Percentiles rank a stretch among this genome's conserved stretches.
Evolutionary conservation across 2,329 filamentous ascomycete species (phyloP).

Genomic region (Pseudogymnoascus sp.): DNA sequence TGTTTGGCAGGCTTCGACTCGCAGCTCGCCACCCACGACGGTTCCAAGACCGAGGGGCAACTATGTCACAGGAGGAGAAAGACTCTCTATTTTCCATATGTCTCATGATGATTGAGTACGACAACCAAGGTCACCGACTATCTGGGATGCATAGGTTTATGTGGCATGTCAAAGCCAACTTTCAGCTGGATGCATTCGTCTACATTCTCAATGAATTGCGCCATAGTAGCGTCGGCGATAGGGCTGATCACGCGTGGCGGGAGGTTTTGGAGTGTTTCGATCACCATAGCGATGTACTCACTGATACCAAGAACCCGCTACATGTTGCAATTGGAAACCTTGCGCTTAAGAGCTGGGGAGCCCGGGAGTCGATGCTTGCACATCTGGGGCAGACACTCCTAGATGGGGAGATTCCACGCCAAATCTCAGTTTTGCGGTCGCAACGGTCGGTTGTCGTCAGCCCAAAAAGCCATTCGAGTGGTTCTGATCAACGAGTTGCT

Average conservation of each 20-base stretch:
- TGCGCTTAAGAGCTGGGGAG: slow-evolving; percentile 25
- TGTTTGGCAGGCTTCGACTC: slow-evolving; percentile 27
- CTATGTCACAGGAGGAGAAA: slow-evolving; percentile 27
- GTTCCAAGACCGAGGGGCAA: slow-evolving; percentile 24
- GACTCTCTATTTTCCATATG: slow-evolving; percentile 29
- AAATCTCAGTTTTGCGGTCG: slow-evolving; percentile 19
- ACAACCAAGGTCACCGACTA: slow-evolving; percentile 25
- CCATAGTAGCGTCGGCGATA: slow-evolving; percentile 22
- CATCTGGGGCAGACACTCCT: slow-evolving; percentile 10
- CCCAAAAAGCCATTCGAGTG: not conserved
- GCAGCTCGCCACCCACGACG: slow-evolving; percentile 29
- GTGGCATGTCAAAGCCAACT: slow-evolving; percentile 31
- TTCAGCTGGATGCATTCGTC: slow-evolving; percentile 31
- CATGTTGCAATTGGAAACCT: slow-evolving; percentile 26
- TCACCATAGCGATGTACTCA: slow-evolving; percentile 24
- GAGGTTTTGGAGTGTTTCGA: slow-evolving; percentile 25
- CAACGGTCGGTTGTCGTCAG: slow-evolving; percentile 19
- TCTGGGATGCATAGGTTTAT: slow-evolving; percentile 25
- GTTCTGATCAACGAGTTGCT: slow-evolving; percentile 11
- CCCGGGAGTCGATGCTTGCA: slow-evolving; percentile 21
- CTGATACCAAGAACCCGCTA: slow-evolving; percentile 22
- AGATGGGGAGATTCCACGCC: slow-evolving; percentile 15
- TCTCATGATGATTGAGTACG: slow-evolving; percentile 32
- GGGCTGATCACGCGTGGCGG: slow-evolving; percentile 27
- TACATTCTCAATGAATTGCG: slow-evolving; percentile 30